phyloP scores from a whole-genome alignment of 2,329 filamentous ascomycete genomes.

The Diaporthe ilicicola region DNA sequence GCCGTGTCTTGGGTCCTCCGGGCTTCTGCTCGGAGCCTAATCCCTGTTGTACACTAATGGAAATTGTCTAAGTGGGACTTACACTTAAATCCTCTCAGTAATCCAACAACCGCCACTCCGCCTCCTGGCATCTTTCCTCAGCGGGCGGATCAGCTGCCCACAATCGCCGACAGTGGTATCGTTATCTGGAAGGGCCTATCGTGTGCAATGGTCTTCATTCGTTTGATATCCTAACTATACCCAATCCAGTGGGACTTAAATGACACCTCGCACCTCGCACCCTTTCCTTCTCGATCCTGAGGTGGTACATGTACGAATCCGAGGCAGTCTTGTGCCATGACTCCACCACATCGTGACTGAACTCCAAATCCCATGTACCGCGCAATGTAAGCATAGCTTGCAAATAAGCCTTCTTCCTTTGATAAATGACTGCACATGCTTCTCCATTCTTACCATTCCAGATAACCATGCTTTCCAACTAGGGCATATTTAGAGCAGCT shows the following conservation, averaged over 20 bases:
- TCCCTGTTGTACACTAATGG: not conserved
- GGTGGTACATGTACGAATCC: conserved; percentile 33
- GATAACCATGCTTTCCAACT: conserved; percentile 43
- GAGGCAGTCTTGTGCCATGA: conserved; percentile 38
- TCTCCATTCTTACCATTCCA: conserved; percentile 43
- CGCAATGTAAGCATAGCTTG: conserved; percentile 41
- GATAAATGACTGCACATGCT: conserved; percentile 46
- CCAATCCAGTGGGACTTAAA: too few species aligned
- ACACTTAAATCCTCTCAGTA: too few species aligned
- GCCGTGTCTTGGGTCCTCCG: not conserved
- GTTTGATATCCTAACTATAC: too few species aligned
- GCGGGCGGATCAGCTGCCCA: too few species aligned
- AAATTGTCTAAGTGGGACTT: conserved; percentile 19
- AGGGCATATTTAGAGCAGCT: conserved; percentile 43
- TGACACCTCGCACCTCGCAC: too few species aligned
- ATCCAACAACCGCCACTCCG: too few species aligned
- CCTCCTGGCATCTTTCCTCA: too few species aligned
- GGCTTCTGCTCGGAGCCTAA: not conserved
- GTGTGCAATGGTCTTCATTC: too few species aligned
- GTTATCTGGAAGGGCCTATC: too few species aligned
- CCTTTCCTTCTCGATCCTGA: not conserved
- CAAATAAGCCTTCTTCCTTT: conserved; percentile 34
- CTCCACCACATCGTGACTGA: conserved; percentile 39
- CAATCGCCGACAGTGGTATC: too few species aligned
- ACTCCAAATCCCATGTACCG: conserved; percentile 43